A percentile compares a stretch with the other conserved stretches of the same genome.
Conservation (phyloP, 108 stramenopile genomes). For the Schizochytrium sp. region DNA sequence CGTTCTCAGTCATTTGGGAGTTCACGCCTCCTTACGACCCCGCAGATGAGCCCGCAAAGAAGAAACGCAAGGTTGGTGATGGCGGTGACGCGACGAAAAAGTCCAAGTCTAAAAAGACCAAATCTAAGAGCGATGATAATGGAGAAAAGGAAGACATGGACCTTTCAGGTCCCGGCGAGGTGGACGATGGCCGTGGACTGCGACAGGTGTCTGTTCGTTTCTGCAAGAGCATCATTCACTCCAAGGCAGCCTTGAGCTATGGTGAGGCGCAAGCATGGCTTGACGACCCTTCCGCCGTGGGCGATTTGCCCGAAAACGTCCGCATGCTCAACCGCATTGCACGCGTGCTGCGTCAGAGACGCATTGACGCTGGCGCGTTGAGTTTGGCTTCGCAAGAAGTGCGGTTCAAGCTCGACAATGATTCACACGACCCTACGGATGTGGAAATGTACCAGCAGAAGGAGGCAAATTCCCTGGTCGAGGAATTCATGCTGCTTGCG, state of each 20-base stretch:
- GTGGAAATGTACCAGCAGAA: slow-evolving; percentile 78
- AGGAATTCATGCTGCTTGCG: slow-evolving; percentile 98
- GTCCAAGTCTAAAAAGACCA: too few relatives aligned
- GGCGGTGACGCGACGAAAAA: not conserved
- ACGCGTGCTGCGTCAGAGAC: slow-evolving; percentile 17
- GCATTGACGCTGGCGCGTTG: slow-evolving; percentile 89
- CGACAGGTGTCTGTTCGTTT: slow-evolving; percentile 68
- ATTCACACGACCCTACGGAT: slow-evolving; percentile 92
- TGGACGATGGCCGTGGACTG: not conserved
- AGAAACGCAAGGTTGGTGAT: not conserved
- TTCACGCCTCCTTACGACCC: slow-evolving; percentile 44
- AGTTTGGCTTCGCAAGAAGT: slow-evolving; percentile 95
- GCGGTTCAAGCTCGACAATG: slow-evolving; percentile 87
- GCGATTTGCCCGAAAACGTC: not conserved
- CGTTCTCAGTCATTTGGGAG: slow-evolving; percentile 84
- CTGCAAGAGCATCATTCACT: slow-evolving; percentile 85
- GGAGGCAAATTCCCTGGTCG: slow-evolving; percentile 84
- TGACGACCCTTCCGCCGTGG: slow-evolving; percentile 65
- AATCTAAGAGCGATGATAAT: not conserved
- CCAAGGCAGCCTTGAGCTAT: slow-evolving; percentile 86
- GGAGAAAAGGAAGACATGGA: not conserved
- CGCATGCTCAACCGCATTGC: not conserved
- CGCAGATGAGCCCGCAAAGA: not conserved
- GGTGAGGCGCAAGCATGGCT: slow-evolving; percentile 88
- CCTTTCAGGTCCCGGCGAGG: not conserved